Evolutionary conservation across 306 rosid species (phyloP).

Genomic region (Abrus precatorius): DNA sequence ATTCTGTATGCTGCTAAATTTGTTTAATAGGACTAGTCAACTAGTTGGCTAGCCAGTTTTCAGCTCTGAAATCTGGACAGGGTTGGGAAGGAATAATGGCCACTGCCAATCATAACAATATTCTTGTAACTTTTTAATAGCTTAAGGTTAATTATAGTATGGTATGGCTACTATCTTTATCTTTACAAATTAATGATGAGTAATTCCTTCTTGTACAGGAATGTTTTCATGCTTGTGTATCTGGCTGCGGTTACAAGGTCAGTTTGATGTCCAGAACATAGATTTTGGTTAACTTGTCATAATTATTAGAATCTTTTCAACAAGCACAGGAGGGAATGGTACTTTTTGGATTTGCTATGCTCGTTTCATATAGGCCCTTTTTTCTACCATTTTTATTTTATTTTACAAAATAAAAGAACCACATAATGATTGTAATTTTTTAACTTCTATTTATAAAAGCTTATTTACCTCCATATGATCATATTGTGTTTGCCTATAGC

Average conservation of each 20-base stretch:
- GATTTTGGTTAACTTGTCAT: background rate
- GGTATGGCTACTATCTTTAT: background rate
- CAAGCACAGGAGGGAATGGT: background rate
- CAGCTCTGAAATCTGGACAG: background rate
- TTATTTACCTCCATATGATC: background rate
- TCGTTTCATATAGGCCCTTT: conserved; percentile 1
- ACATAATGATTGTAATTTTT: background rate
- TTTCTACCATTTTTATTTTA: background rate
- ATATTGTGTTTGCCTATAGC: background rate
- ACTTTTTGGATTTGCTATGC: background rate
- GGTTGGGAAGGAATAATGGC: background rate
- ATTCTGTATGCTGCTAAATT: background rate
- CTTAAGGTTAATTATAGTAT: conserved; percentile 3
- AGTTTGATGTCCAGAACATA: conserved; percentile 44
- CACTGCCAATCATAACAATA: background rate
- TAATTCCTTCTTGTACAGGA: conserved; percentile 65
- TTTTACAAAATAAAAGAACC: background rate
- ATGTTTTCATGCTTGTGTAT: conserved; percentile 90
- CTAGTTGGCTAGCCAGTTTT: conserved; percentile 16
- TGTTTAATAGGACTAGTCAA: conserved; percentile 11
- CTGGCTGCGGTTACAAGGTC: conserved; percentile 92
- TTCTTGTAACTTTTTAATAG: conserved; percentile 23
- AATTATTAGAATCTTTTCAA: background rate
- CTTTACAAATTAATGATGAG: conserved; percentile 34
- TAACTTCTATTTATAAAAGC: background rate